Evolutionary conservation across 2,329 filamentous ascomycete genomes (phyloP), one percentile per base, ranked within the genome.

Genomic region (Claviceps quebecensis): DNA sequence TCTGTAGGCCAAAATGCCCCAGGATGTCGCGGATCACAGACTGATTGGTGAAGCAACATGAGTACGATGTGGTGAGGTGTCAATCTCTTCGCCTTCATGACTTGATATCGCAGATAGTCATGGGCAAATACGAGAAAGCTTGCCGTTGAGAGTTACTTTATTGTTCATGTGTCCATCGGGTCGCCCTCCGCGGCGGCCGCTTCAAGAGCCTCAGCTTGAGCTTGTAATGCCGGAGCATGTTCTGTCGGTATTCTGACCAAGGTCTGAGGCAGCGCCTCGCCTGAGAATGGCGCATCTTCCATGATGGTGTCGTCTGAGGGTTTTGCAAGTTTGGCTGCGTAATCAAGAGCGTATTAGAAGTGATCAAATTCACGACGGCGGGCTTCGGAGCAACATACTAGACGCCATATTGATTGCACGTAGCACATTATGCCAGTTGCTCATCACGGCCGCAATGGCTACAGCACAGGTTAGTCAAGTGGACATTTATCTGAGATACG

Each of bases 391-490:
- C 5, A 9, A 49, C 80, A 62, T 74, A 90, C 86, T 77, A 54
- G 85, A 90, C 55, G 87, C 87, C 85, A 93, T 90, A 62, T 85
- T 85, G 61, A 94, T 90, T 43, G 86, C 86, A 57, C 84, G 76
- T 54, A 94, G 74, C 56, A 94, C 87, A 59, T 87, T 90, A 66
- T 90, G 84, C 87, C 87, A 94, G 65, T 93, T 94, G 50, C 83
- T 79, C 63, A 94, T 73, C 22, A 94, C 87, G n/a, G 83, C 78
- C 40, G 87, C 87, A 60, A 94, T 87, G 54, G 85, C 86, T 88
- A 63, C 46, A 56, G 58, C 39, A 49, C 51, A 54, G n/a, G 55
- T 67, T 44, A 65, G 60, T 48, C 49, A 50, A n/a, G 23, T 38
- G 6, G 14, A 5, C 26, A 17, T 11, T 16, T 13, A 14, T 9